Base-by-base conservation (phyloP, 768 basidiomycete genomes). In the Macrocybe gigantea region DNA sequence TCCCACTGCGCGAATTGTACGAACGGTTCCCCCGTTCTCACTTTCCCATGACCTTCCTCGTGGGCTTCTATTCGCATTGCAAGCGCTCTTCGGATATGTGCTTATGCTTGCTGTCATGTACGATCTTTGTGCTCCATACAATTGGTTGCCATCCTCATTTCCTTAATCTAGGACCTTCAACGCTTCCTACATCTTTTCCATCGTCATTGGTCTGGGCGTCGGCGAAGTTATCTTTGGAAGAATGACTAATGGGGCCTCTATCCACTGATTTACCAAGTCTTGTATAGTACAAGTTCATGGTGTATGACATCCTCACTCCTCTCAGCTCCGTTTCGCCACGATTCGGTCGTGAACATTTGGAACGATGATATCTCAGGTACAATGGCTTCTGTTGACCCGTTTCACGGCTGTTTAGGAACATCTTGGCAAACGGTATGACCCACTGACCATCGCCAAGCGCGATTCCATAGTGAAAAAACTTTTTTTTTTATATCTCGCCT, bases 101-200 rank as follows among this genome's bases (percentile, higher is more conserved):
- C 74, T 94, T 48, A 94, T 95, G 92, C 63, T 92, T 60, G 80
- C 78, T 7, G 74, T 88, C 56, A 91, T 92, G 88, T 90, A 64
- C 65, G 83, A 62, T 38, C 8, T 22, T 22, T 13, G n/a, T 22
- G 22, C 34, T 45, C 13, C 38, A 47, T 34, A 11, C 14, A 35
- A 8, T 45, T 36, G 10, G 13, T 32, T 41, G n/a, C 15, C 22
- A 43, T 32, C 33, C 45, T 40, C 34, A 41, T 40, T 38, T 36
- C 45, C 35, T 34, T 49, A 38, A 52, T 39, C 52, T 58, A 94
- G 91, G 93, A 87, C 87, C 5, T 93, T 87, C 66, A 82, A 92
- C 54, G 83, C 76, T 5, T 83, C 79, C 29, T 94, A 79, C 58
- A 73, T 93, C 48, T 77, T 93, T 33, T 73, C 83, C 8, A 78